A percentile compares a stretch with the other conserved stretches of the same genome.
Evolutionary conservation across 106 monocot genomes (phyloP).

Genomic region (Dendrobium nobile): DNA sequence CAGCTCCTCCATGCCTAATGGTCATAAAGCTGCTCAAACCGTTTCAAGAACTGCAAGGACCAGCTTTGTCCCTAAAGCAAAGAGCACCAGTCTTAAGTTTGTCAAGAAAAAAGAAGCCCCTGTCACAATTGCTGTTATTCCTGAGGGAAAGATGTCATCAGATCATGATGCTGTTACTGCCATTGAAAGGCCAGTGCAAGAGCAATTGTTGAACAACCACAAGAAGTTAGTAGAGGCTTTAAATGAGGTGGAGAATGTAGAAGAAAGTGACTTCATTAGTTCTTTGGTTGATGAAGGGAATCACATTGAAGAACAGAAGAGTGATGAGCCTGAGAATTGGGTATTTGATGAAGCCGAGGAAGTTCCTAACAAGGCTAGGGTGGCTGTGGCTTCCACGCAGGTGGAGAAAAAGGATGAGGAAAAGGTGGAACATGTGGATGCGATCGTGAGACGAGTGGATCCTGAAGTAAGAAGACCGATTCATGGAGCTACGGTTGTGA

Average conservation of each 20-base stretch:
- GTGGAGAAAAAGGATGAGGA: background rate
- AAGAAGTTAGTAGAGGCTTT: background rate
- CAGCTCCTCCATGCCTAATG: background rate
- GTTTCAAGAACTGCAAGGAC: background rate
- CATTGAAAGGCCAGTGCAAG: background rate
- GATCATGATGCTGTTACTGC: background rate
- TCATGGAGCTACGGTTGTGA: background rate
- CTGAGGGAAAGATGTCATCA: background rate
- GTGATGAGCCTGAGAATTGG: background rate
- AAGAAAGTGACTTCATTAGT: background rate
- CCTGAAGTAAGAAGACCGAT: background rate
- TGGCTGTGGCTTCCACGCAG: background rate
- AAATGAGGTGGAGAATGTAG: background rate
- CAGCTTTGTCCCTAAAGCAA: background rate
- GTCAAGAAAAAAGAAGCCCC: conserved; percentile 1
- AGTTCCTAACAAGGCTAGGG: background rate
- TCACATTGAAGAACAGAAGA: background rate
- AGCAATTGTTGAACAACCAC: background rate
- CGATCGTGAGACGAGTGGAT: background rate
- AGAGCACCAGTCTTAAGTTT: background rate
- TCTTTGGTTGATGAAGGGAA: background rate
- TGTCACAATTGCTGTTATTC: background rate
- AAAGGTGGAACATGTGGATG: background rate
- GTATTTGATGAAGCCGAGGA: background rate
- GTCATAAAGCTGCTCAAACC: background rate